These are phyloP conservation scores for Erodium trifolium DNA, from an alignment of 441 rosid species.

Conservation along the genomic window DNA sequence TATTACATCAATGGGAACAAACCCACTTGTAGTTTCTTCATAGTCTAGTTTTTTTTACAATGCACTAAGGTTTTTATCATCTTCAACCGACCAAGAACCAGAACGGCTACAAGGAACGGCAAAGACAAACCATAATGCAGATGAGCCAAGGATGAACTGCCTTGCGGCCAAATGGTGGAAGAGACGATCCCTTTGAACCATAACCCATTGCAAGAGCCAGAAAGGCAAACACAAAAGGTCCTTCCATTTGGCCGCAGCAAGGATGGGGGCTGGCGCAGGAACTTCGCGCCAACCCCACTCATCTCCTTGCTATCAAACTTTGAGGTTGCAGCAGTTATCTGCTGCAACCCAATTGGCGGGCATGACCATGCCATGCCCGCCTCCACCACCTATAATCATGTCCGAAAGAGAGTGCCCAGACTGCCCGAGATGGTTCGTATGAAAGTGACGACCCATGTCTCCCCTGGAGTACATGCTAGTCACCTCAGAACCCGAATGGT, in stretches of 20 bases:
- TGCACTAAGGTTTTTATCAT: slow-evolving; percentile 1
- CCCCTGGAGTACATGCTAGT: slow-evolving; percentile 51
- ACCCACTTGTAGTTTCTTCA: slow-evolving; percentile 14
- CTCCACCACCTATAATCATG: slow-evolving; percentile 27
- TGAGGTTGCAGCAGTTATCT: slow-evolving; percentile 44
- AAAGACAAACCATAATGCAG: slow-evolving; percentile 23
- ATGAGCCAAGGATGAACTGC: slow-evolving; percentile 98
- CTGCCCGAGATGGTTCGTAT: slow-evolving; percentile 22
- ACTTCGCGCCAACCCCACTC: slow-evolving; percentile 24
- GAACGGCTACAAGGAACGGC: slow-evolving; percentile 14
- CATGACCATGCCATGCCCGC: slow-evolving; percentile 31
- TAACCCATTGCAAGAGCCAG: slow-evolving; percentile 10
- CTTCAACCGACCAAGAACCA: slow-evolving; percentile 6
- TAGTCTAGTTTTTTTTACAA: slow-evolving; percentile 6
- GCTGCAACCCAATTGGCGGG: slow-evolving; percentile 60
- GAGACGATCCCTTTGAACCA: slow-evolving; percentile 25
- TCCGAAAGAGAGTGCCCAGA: slow-evolving; percentile 39
- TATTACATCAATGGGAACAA: slow-evolving; percentile 14
- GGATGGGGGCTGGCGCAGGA: slow-evolving; percentile 18
- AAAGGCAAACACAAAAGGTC: slow-evolving; percentile 15
- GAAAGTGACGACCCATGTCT: slow-evolving; percentile 22
- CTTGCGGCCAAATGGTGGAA: slow-evolving; percentile 43
- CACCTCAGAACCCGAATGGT: slow-evolving; percentile 56
- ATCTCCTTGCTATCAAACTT: slow-evolving; percentile 29
- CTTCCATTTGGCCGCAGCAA: slow-evolving; percentile 33